Evolutionary conservation across 129 eudicot genomes (phyloP), one percentile per base, ranked within the genome.

Genomic region (Scalesia atractyloides): DNA sequence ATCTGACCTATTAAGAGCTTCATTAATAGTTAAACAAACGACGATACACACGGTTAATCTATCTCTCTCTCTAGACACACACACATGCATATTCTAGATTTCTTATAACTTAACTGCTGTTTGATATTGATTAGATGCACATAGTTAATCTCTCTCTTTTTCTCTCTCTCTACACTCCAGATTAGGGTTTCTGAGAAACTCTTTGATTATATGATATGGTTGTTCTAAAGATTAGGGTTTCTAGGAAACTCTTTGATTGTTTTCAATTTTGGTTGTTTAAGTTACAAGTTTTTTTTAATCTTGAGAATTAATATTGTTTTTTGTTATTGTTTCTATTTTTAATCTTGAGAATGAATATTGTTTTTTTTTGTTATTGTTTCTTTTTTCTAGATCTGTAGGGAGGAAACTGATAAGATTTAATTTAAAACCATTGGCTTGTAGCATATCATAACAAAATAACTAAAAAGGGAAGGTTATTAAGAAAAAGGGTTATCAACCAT

Each of bases 141-240:
- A 26, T 5, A 39, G 44, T 39, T 6, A 5, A 5, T 37, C 1
- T 0, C 7, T 37, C 8, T 37, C 9, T 37, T 9, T 36, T 9
- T 37, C 43, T 37, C 8, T 37, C 43, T 5, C 44, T 39, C 44
- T 39, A 39, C 8, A 58, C 68, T 68, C 56, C 59, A 69, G 69
- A 76, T 76, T 76, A 69, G 76, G 76, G 81, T 77, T 69, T 69
- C 57, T 48, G 65, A 47, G 47, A 36, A 61, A 19, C 3, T 49
- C 2, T 22, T 50, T 66, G 12, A 22, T 30, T 30, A 53, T 12
- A 52, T 53, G 48, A 58, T 17, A 66, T 41, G 66, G 11, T 30
- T 36, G 48, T 67, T 68, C 68, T 68, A 64, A 68, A 69, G 63
- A 76, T 76, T 76, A 69, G 76, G 76, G 81, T 77, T 69, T 69